These are phyloP conservation scores for Rostrohypoxylon terebratum DNA, from an alignment of 495 filamentous ascomycete genomes.

Conservation along the genomic window DNA sequence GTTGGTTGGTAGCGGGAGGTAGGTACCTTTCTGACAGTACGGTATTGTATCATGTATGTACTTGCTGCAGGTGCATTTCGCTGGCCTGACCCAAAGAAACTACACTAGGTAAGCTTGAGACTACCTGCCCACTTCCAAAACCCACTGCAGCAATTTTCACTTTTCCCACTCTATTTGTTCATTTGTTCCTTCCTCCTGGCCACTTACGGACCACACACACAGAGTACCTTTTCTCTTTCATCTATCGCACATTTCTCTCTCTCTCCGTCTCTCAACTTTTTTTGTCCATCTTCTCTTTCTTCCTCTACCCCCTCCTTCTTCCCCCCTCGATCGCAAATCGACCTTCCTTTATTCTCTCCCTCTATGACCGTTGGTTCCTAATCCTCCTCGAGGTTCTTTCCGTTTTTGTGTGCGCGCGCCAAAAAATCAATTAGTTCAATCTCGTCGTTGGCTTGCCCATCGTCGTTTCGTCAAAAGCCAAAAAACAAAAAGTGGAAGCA, in stretches of 20 bases:
- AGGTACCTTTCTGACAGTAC: not conserved
- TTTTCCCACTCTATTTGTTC: constrained; percentile 47
- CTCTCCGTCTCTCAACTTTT: constrained; percentile 42
- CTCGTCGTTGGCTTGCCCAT: constrained; percentile 50
- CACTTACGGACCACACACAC: constrained; percentile 42
- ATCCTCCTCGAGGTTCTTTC: constrained; percentile 53
- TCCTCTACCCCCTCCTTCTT: constrained; percentile 47
- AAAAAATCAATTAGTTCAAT: constrained; percentile 42
- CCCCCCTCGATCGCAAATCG: constrained; percentile 52
- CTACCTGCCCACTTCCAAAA: constrained; percentile 20
- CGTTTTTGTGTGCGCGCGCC: constrained; percentile 52
- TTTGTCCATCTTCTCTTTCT: constrained; percentile 52
- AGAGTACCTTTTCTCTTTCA: constrained; percentile 49
- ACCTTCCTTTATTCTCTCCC: constrained; percentile 58
- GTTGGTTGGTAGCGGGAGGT: no score
- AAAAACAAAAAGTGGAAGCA: constrained; percentile 37
- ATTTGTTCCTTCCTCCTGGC: constrained; percentile 14
- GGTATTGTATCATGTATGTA: not conserved
- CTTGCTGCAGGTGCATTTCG: constrained; percentile 21
- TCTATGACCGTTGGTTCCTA: constrained; percentile 53
- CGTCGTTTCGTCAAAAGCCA: constrained; percentile 41
- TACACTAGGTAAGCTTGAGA: constrained; percentile 3
- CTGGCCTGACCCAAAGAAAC: constrained; percentile 13
- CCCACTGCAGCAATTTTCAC: constrained; percentile 43
- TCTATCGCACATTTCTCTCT: constrained; percentile 39